A percentile compares a stretch with the other conserved stretches of the same genome.
These are phyloP conservation scores for Cystoisospora suis DNA, from an alignment of 169 alveolate species.

Conservation along the genomic window DNA sequence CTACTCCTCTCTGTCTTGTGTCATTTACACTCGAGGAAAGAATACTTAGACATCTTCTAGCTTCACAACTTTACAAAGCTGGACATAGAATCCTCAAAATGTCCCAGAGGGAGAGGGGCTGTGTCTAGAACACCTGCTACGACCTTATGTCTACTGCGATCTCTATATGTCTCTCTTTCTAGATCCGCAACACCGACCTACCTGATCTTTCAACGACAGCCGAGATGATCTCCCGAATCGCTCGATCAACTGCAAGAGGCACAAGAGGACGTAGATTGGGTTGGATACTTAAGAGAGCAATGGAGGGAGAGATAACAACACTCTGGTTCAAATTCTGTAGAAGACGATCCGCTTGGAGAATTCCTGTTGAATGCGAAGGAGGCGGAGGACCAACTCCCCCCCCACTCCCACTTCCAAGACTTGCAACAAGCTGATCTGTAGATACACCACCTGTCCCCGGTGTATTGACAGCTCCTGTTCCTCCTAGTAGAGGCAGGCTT, in stretches of 20 bases:
- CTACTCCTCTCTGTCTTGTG: too few species aligned
- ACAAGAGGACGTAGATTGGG: constrained; percentile 83
- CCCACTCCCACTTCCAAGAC: neutral
- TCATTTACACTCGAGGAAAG: too few species aligned
- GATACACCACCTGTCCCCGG: neutral
- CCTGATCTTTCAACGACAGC: constrained; percentile 81
- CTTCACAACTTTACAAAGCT: too few species aligned
- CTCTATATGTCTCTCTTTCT: too few species aligned
- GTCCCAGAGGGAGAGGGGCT: constrained; percentile 12
- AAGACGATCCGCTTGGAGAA: constrained; percentile 35
- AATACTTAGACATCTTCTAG: too few species aligned
- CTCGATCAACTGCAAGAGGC: constrained; percentile 95
- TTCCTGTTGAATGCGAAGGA: constrained; percentile 37
- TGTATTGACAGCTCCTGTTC: neutral
- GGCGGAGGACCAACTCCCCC: neutral
- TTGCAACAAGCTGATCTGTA: neutral
- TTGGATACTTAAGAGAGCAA: constrained; percentile 87
- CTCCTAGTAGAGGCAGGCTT: too few species aligned
- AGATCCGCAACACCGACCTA: neutral
- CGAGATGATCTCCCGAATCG: constrained; percentile 93
- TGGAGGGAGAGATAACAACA: constrained; percentile 86
- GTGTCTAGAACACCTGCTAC: neutral
- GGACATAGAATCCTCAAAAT: neutral
- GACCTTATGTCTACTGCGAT: too few species aligned
- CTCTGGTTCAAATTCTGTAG: constrained; percentile 68